These are phyloP conservation scores for Trametes coccinea DNA, from an alignment of 768 basidiomycete genomes.

Conservation along the genomic window DNA sequence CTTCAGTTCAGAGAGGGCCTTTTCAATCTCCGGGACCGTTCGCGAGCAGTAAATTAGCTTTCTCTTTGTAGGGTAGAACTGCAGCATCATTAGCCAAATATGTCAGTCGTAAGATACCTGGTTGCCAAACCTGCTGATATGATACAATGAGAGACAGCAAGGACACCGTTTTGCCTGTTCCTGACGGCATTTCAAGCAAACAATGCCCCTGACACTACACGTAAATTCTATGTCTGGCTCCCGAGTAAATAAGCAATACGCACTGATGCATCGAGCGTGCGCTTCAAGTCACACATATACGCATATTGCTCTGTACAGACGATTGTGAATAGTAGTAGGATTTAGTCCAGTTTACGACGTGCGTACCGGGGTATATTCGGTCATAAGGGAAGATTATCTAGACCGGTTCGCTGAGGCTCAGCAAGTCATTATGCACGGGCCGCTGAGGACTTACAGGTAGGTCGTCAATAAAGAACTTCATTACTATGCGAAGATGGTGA, in stretches of 20 bases:
- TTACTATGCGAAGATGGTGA: conserved; percentile 14
- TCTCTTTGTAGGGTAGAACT: conserved; percentile 91
- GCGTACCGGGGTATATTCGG: conserved; percentile 90
- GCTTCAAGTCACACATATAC: conserved; percentile 98
- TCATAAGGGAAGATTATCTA: conserved; percentile 92
- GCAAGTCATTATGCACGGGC: neutral
- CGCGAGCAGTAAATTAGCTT: conserved; percentile 99
- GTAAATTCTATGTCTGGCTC: neutral
- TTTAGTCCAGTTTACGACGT: neutral
- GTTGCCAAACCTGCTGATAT: conserved; percentile 78
- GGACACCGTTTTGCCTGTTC: conserved; percentile 98
- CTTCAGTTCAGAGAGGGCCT: conserved; percentile 93
- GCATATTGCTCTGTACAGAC: conserved; percentile 87
- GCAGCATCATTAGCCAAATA: conserved; percentile 17
- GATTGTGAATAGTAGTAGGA: conserved; percentile 7
- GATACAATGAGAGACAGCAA: conserved; percentile 94
- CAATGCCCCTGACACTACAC: conserved; percentile 79
- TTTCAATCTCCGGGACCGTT: conserved; percentile 99
- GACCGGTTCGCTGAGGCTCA: neutral
- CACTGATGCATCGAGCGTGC: conserved; percentile 92
- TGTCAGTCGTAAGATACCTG: neutral
- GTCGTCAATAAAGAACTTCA: conserved; percentile 41
- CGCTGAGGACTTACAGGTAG: conserved; percentile 42
- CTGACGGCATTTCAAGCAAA: conserved; percentile 99
- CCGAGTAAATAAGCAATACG: neutral